Percentiles rank a stretch among this genome's conserved stretches.
These are phyloP conservation scores for Amanita subjunquillea DNA, from an alignment of 768 basidiomycete species.

Conservation along the genomic window DNA sequence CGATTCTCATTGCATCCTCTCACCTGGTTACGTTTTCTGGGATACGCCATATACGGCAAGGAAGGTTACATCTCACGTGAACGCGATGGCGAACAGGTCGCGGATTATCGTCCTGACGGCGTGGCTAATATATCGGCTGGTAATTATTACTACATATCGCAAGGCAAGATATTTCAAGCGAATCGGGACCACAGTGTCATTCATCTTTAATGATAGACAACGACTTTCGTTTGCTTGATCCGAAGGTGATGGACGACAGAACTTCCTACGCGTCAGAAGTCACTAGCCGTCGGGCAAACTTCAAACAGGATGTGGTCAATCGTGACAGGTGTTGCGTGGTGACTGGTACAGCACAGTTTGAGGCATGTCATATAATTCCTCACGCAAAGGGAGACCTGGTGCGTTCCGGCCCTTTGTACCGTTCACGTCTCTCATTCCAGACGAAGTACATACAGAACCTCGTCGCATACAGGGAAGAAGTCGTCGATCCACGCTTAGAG, in stretches of 20 bases:
- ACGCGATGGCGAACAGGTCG: constrained; percentile 1
- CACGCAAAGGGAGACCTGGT: constrained; percentile 6
- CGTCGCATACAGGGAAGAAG: constrained; percentile 1
- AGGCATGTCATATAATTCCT: constrained; percentile 7
- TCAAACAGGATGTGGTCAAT: neutral
- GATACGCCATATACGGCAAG: constrained; percentile 4
- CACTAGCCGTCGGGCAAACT: neutral
- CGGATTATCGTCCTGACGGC: neutral
- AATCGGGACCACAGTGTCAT: neutral
- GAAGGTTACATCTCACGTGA: constrained; percentile 6
- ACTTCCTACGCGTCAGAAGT: constrained; percentile 11
- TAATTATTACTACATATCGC: constrained; percentile 6
- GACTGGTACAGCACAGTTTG: neutral
- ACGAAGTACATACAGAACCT: constrained; percentile 5
- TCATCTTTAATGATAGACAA: constrained; percentile 2
- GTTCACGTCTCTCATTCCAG: constrained; percentile 5
- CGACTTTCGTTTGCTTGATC: constrained; percentile 5
- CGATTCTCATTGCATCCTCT: constrained; percentile 7
- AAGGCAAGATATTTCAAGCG: constrained; percentile 2
- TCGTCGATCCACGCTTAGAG: constrained; percentile 2
- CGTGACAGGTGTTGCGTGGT: constrained; percentile 5
- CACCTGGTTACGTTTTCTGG: constrained; percentile 7
- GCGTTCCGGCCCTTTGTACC: constrained; percentile 1
- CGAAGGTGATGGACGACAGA: constrained; percentile 9
- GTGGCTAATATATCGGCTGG: constrained; percentile 1